phyloP scores from a whole-genome alignment of 306 rosid species.

The Luffa aegyptiaca region DNA sequence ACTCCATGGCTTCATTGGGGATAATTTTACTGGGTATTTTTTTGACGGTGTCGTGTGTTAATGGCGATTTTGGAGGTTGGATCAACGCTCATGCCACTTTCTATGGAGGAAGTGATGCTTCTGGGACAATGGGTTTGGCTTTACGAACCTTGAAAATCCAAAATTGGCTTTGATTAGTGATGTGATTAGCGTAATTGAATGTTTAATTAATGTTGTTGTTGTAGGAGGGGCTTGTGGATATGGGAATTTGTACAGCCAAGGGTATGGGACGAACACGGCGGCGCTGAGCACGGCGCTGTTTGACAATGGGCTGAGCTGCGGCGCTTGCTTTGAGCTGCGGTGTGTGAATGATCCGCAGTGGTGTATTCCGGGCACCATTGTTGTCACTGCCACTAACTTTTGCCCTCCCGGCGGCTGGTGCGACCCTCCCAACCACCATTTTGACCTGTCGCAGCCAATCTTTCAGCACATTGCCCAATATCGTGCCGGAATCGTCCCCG shows the following conservation, averaged over 20 bases:
- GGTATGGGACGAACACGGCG: conserved; percentile 25
- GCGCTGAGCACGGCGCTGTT: no score
- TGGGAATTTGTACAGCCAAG: conserved; percentile 56
- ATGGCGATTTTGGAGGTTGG: conserved; percentile 42
- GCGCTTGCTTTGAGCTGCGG: conserved; percentile 41
- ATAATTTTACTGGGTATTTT: conserved; percentile 20
- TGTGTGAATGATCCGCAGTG: conserved; percentile 48
- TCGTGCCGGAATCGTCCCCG: conserved; percentile 49
- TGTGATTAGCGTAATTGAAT: neutral
- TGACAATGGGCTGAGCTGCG: conserved; percentile 9
- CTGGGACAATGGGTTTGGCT: conserved; percentile 57
- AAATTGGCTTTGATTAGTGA: neutral
- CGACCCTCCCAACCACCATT: conserved; percentile 51
- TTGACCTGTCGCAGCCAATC: conserved; percentile 55
- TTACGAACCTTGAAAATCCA: no score
- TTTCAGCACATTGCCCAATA: conserved; percentile 52
- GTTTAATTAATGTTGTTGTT: neutral
- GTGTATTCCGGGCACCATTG: conserved; percentile 43
- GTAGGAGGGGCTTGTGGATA: conserved; percentile 65
- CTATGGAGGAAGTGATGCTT: conserved; percentile 63
- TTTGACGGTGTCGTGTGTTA: conserved; percentile 15
- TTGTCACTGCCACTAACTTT: conserved; percentile 58
- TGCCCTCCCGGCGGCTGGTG: conserved; percentile 70
- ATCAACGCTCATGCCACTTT: conserved; percentile 58
- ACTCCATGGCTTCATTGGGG: conserved; percentile 25